Evolutionary conservation across 1,284 basidiomycete species (phyloP), one percentile per base, ranked within the genome.

Genomic region (Moniliella sp.): DNA sequence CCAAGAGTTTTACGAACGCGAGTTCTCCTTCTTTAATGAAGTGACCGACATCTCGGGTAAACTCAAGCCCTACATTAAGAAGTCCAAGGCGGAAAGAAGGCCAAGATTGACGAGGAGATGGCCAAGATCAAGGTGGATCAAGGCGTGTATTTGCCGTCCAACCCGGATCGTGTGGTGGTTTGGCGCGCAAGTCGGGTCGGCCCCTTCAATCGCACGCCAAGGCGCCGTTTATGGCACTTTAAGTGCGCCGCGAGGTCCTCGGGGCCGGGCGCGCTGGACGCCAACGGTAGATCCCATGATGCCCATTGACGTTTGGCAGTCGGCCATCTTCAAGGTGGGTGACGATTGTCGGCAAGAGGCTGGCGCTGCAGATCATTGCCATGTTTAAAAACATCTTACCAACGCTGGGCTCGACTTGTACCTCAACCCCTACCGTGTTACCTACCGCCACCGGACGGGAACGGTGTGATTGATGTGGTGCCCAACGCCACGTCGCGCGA

Each of bases 211-310:
- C 78, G 57, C 91, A 97, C 51, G 91, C 91, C 4, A 99, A 99
- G 69, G 86, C 91, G 3, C 91, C 91, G 0, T 99, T 97, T 66
- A 97, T 99, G 91, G 91, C 91, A 94, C 91, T 0, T 99, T 99
- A 88, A 67, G 91, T 99, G 32, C 45, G 47, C 27, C 39, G 50
- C 15, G 30, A 46, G 26, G 16, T 57, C 45, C 17, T 25, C 16
- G 27, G 29, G 25, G 28, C 30, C 19, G 28, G 34, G 12, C 27
- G 43, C 13, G 29, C 35, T 7, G 12, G 29, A 19, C 4, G 33
- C 29, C 75, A 25, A 32, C 11, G 25, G 35, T 5, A 39, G 37
- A n/a, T 27, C 25, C 5, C 13, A 35, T 11, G 40, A 44, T 31
- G 36, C 32, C 2, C 13, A 36, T 48, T 11, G 54, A 94, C 42